Conservation (phyloP, 1,284 basidiomycete genomes). For the Coniophora puteana region DNA sequence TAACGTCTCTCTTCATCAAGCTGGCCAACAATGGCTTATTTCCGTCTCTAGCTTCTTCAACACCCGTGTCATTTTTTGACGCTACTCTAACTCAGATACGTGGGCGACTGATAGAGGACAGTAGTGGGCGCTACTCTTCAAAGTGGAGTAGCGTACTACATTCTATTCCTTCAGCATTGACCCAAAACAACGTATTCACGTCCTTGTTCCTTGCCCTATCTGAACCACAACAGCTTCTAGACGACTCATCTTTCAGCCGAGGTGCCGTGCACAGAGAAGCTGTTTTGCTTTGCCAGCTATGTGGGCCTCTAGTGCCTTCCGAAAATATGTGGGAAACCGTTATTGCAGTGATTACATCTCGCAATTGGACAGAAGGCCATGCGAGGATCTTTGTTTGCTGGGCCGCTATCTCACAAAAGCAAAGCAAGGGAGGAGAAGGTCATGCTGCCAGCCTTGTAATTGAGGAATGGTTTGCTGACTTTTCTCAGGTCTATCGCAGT, state of each 20-base stretch:
- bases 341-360: slow-evolving; percentile 45
- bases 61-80: slow-evolving; percentile 62
- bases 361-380: slow-evolving; percentile 55
- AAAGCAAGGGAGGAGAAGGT: slow-evolving; percentile 36
- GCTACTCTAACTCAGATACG: slow-evolving; percentile 47
- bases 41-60: slow-evolving; percentile 39
- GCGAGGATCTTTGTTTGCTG: slow-evolving; percentile 67
- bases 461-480: slow-evolving; percentile 7
- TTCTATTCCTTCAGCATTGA: slow-evolving; percentile 47
- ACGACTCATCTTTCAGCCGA: slow-evolving; percentile 29
- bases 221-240: slow-evolving; percentile 22
- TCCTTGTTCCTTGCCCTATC: slow-evolving; percentile 53
- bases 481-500: slow-evolving; percentile 35
- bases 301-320: slow-evolving; percentile 44
- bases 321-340: slow-evolving; percentile 51
- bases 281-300: slow-evolving; percentile 37
- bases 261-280: slow-evolving; percentile 50
- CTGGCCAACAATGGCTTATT: slow-evolving; percentile 65
- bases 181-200: slow-evolving; percentile 51
- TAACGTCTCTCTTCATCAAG: slow-evolving; percentile 58
- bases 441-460: slow-evolving; percentile 2
- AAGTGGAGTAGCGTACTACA: slow-evolving; percentile 50
- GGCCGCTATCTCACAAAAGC: slow-evolving; percentile 38
- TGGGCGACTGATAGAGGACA: slow-evolving; percentile 29
- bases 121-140: slow-evolving; percentile 33